phyloP scores from a whole-genome alignment of 805 yeast species.

The Candida ulmi region DNA sequence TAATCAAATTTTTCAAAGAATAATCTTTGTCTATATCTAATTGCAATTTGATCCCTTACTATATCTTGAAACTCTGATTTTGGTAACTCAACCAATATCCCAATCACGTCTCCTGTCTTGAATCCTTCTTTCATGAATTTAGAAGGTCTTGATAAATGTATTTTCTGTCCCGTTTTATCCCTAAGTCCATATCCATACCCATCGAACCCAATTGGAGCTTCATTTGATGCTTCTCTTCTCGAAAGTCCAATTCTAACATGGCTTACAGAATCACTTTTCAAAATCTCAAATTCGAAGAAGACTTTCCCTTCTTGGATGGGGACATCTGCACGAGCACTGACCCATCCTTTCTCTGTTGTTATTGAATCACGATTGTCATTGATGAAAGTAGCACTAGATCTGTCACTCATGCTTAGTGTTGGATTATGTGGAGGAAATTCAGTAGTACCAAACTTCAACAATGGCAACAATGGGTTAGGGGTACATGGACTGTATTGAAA shows the following conservation, averaged over 20 bases:
- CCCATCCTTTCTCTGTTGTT: slow-evolving; percentile 70
- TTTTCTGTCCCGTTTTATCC: slow-evolving; percentile 67
- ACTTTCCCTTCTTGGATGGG: slow-evolving; percentile 73
- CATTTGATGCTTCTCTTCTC: slow-evolving; percentile 81
- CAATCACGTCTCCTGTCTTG: slow-evolving; percentile 74
- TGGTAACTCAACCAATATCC: slow-evolving; percentile 72
- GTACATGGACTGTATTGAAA: slow-evolving; percentile 77
- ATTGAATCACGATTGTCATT: slow-evolving; percentile 36
- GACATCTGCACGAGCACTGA: slow-evolving; percentile 68
- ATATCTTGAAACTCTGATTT: slow-evolving; percentile 40
- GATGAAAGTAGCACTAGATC: slow-evolving; percentile 52
- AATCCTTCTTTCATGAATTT: slow-evolving; percentile 53
- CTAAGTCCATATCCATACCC: slow-evolving; percentile 90
- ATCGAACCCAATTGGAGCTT: slow-evolving; percentile 95
- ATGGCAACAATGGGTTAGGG: slow-evolving; percentile 55
- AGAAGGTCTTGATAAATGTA: slow-evolving; percentile 68
- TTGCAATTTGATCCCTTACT: slow-evolving; percentile 80
- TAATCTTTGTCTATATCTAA: slow-evolving; percentile 68
- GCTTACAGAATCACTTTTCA: slow-evolving; percentile 28
- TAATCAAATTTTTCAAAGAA: slow-evolving; percentile 87
- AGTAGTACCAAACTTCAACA: slow-evolving; percentile 60
- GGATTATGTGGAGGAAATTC: slow-evolving; percentile 65
- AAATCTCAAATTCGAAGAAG: slow-evolving; percentile 71
- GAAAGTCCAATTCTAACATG: slow-evolving; percentile 84
- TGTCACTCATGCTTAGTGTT: slow-evolving; percentile 60